Conservation (phyloP, 768 basidiomycete genomes). For the Boletellus ananas region DNA sequence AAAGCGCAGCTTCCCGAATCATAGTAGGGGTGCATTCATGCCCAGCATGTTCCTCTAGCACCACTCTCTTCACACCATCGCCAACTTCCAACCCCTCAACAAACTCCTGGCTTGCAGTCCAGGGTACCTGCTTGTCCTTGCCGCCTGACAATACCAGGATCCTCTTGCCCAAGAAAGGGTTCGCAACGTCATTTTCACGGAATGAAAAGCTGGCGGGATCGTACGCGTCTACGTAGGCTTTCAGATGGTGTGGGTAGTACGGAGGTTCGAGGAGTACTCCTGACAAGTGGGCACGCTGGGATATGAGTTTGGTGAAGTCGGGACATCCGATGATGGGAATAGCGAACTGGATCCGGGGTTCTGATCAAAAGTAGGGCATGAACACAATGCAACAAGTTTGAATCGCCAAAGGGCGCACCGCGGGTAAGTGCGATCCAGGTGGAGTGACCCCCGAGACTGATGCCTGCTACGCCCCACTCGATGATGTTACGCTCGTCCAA, state of each 20-base stretch:
- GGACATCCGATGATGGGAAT: constrained; percentile 69
- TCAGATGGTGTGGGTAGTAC: constrained; percentile 53
- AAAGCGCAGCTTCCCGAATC: constrained; percentile 43
- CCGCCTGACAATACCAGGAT: constrained; percentile 69
- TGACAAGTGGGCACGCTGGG: constrained; percentile 46
- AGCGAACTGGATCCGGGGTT: constrained; percentile 43
- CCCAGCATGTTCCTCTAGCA: constrained; percentile 52
- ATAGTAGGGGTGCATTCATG: constrained; percentile 63
- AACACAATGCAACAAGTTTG: neutral
- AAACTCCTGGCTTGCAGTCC: constrained; percentile 52
- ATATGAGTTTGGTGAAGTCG: constrained; percentile 56
- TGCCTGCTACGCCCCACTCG: constrained; percentile 70
- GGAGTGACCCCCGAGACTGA: constrained; percentile 83
- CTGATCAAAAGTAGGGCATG: constrained; percentile 22
- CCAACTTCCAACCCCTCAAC: constrained; percentile 55
- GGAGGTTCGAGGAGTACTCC: constrained; percentile 47
- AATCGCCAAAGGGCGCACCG: constrained; percentile 24
- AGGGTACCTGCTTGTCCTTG: constrained; percentile 65
- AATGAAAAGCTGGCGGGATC: constrained; percentile 48
- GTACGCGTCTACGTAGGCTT: constrained; percentile 40
- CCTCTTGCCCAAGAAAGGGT: constrained; percentile 69
- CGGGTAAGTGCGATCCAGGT: constrained; percentile 66
- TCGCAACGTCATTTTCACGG: constrained; percentile 34
- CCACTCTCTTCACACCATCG: constrained; percentile 52
- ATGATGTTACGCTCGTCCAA: constrained; percentile 53